Evolutionary conservation across 2,329 filamentous ascomycete genomes (phyloP).

Genomic region (Parasarocladium wereldwijsianum): DNA sequence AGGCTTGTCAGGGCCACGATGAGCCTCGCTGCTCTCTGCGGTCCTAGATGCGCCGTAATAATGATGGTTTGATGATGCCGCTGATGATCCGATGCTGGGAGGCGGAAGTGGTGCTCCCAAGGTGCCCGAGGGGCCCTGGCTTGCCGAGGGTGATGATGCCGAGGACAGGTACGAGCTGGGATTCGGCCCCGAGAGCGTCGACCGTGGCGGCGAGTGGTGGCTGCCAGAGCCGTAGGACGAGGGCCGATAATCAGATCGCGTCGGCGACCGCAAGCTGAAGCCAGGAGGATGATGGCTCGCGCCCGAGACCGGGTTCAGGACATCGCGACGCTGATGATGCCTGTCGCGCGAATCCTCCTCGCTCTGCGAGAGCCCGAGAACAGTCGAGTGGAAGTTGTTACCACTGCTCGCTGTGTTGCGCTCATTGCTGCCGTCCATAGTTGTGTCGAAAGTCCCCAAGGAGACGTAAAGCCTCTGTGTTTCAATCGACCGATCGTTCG

Average conservation of each 20-base stretch:
- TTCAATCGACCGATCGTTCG: too few species aligned
- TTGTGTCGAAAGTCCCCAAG: too few species aligned
- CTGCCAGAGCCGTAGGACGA: conserved; percentile 7
- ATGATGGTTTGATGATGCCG: conserved; percentile 7
- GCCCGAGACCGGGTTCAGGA: conserved; percentile 23
- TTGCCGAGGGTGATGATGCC: conserved; percentile 14
- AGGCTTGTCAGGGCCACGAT: conserved; percentile 23
- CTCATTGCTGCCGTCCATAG: conserved; percentile 3
- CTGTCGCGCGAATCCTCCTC: conserved; percentile 12
- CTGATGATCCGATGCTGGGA: conserved; percentile 8
- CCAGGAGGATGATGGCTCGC: conserved; percentile 11
- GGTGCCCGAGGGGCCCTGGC: conserved; percentile 10
- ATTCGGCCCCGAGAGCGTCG: conserved; percentile 3
- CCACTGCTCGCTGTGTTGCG: conserved; percentile 14
- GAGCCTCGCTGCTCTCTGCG: conserved; percentile 12
- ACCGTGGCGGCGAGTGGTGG: conserved; percentile 8
- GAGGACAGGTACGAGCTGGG: conserved; percentile 22
- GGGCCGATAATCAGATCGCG: conserved; percentile 22
- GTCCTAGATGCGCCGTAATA: conserved; percentile 23
- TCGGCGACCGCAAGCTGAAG: conserved; percentile 36
- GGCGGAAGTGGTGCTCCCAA: conserved; percentile 17
- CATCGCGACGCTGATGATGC: conserved; percentile 28
- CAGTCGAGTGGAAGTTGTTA: conserved; percentile 32
- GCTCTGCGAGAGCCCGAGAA: conserved; percentile 26
- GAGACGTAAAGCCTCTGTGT: too few species aligned